Conservation (phyloP, 2,329 filamentous ascomycete genomes). For the Pseudogymnoascus verrucosus region DNA sequence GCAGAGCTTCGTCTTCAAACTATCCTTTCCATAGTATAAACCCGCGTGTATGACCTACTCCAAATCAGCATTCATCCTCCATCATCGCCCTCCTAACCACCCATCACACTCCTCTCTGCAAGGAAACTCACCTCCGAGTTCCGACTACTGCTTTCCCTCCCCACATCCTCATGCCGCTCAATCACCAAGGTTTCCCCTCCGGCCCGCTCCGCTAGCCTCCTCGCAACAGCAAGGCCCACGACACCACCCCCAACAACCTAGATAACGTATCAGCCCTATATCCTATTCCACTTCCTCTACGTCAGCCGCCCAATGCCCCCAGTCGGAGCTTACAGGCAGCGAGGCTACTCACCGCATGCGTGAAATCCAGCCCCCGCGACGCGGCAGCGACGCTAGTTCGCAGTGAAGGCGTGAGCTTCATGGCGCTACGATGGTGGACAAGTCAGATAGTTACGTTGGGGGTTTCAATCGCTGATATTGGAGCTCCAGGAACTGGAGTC, state of each 20-base stretch:
- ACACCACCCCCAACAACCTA: conserved; percentile 54
- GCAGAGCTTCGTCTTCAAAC: conserved; percentile 79
- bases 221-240: conserved; percentile 59
- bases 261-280: background rate
- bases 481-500: background rate
- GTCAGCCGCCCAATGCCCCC: background rate
- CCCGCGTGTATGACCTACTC: conserved; percentile 88
- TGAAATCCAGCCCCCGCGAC: conserved; percentile 24
- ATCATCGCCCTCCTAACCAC: background rate
- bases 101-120: background rate
- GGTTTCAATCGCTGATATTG: background rate
- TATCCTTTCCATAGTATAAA: conserved; percentile 71
- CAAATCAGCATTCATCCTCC: background rate
- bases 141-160: conserved; percentile 62
- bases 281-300: too few species aligned
- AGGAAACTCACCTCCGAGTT: conserved; percentile 50
- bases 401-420: background rate
- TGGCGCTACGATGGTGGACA: background rate
- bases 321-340: background rate
- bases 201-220: conserved; percentile 50
- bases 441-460: background rate
- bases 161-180: conserved; percentile 55
- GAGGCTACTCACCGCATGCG: conserved; percentile 24
- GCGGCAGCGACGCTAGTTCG: conserved; percentile 15
- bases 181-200: conserved; percentile 58